phyloP scores from a whole-genome alignment of 129 eudicot genomes.

The Sambucus nigra region DNA sequence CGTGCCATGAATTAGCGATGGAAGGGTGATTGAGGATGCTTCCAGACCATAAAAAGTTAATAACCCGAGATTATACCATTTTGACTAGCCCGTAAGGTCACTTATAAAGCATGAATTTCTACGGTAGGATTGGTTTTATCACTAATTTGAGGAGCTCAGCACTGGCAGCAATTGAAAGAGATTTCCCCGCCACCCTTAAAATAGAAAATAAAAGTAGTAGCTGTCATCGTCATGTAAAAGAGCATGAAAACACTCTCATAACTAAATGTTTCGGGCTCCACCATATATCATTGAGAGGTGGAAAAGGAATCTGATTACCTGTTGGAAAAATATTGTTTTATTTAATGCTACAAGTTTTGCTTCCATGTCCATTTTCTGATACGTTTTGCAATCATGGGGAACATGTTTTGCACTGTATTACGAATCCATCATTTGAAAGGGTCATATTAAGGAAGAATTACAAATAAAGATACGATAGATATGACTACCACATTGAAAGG shows the following conservation, averaged over 20 bases:
- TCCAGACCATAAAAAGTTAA: too few relatives aligned
- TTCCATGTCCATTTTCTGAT: slow-evolving; percentile 27
- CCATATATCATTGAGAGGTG: slow-evolving; percentile 47
- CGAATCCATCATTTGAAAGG: slow-evolving; percentile 93
- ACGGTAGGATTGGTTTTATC: too few relatives aligned
- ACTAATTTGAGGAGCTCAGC: too few relatives aligned
- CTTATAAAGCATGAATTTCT: too few relatives aligned
- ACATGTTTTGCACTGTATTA: slow-evolving; percentile 89
- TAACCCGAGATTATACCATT: too few relatives aligned
- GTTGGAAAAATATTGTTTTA: slow-evolving; percentile 5
- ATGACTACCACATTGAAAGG: slow-evolving; percentile 80
- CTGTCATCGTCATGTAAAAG: slow-evolving; percentile 68
- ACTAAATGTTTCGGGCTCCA: slow-evolving; percentile 94
- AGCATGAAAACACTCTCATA: slow-evolving; percentile 77
- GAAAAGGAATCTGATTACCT: slow-evolving; percentile 57
- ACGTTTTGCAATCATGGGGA: slow-evolving; percentile 95
- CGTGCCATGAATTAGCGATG: too few relatives aligned
- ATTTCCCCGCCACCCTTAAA: too few relatives aligned
- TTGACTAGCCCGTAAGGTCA: too few relatives aligned
- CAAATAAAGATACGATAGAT: slow-evolving; percentile 49
- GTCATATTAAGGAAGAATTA: slow-evolving; percentile 74
- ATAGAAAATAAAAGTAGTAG: too few relatives aligned
- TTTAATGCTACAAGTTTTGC: neutral
- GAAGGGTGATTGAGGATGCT: too few relatives aligned
- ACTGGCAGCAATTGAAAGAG: too few relatives aligned